phyloP scores from a whole-genome alignment of 352 stramenopile genomes.

The Albugo laibachii region DNA sequence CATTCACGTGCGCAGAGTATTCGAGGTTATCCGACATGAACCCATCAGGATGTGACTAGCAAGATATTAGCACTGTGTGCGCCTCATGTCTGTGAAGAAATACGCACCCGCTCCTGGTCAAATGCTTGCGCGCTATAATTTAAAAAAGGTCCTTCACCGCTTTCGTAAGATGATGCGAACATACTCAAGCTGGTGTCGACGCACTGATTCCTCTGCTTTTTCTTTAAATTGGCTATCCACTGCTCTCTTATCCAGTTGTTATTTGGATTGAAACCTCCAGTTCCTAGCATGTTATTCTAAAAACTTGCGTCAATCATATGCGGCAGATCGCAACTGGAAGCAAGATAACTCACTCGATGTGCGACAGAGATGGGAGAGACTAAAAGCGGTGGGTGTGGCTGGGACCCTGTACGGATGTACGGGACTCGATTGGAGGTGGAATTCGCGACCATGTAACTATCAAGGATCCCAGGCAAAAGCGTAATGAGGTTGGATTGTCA shows the following conservation, averaged over 20 bases:
- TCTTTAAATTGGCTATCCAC: constrained; percentile 73
- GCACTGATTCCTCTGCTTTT: constrained; percentile 17
- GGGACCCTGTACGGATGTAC: constrained; percentile 7
- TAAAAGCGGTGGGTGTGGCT: constrained; percentile 11
- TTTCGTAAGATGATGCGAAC: no score
- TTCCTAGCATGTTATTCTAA: constrained; percentile 19
- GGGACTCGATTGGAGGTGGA: constrained; percentile 11
- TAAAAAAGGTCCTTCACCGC: no score
- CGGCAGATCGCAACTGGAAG: background rate
- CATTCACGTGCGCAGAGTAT: no score
- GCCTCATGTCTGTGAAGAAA: no score
- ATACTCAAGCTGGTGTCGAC: no score
- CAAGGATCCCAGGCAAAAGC: no score
- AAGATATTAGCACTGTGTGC: no score
- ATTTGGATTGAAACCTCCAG: constrained; percentile 13
- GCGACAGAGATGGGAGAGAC: constrained; percentile 30
- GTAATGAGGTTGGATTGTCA: no score
- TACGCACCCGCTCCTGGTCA: no score
- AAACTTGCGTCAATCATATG: background rate
- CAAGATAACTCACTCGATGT: constrained; percentile 13
- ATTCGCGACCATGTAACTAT: background rate
- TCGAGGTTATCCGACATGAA: no score
- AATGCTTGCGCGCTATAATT: no score
- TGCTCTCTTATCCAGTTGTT: constrained; percentile 58
- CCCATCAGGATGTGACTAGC: no score